These are phyloP conservation scores for Megacollybia marginata DNA, from an alignment of 768 basidiomycete genomes.

Conservation along the genomic window DNA sequence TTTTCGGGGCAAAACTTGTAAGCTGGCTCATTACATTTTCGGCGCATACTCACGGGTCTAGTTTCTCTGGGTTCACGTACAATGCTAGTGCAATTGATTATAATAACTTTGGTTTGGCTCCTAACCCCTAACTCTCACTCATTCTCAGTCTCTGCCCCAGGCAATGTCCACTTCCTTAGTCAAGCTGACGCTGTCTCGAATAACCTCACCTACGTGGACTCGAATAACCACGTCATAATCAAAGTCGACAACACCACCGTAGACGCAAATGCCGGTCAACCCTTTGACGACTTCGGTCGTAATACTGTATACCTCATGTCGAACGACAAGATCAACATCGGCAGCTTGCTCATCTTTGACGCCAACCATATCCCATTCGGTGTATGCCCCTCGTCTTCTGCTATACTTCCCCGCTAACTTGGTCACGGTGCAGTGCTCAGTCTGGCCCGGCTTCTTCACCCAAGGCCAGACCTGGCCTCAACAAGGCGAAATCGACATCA, in stretches of 20 bases:
- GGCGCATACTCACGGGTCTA: too few relatives aligned
- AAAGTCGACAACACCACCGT: constrained; percentile 10
- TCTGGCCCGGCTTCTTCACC: constrained; percentile 3
- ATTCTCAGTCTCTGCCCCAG: too few relatives aligned
- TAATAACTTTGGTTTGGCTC: too few relatives aligned
- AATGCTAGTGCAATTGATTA: too few relatives aligned
- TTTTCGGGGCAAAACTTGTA: too few relatives aligned
- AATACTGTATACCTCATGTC: constrained; percentile 9
- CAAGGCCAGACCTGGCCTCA: constrained; percentile 6
- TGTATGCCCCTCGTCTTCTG: not conserved
- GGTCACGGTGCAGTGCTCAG: not conserved
- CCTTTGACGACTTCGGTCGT: constrained; percentile 7
- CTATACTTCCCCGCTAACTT: not conserved
- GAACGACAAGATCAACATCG: constrained; percentile 6
- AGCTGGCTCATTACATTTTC: too few relatives aligned
- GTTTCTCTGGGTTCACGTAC: too few relatives aligned
- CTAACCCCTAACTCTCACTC: too few relatives aligned
- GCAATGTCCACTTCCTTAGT: too few relatives aligned
- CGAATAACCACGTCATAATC: too few relatives aligned
- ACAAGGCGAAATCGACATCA: constrained; percentile 7
- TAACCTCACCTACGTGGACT: too few relatives aligned
- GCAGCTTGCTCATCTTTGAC: constrained; percentile 11
- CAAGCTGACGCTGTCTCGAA: too few relatives aligned
- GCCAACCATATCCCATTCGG: constrained; percentile 13
- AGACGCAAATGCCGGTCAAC: not conserved